Conservation (phyloP, 2,329 filamentous ascomycete species). For the Pseudocercospora fuligena region DNA sequence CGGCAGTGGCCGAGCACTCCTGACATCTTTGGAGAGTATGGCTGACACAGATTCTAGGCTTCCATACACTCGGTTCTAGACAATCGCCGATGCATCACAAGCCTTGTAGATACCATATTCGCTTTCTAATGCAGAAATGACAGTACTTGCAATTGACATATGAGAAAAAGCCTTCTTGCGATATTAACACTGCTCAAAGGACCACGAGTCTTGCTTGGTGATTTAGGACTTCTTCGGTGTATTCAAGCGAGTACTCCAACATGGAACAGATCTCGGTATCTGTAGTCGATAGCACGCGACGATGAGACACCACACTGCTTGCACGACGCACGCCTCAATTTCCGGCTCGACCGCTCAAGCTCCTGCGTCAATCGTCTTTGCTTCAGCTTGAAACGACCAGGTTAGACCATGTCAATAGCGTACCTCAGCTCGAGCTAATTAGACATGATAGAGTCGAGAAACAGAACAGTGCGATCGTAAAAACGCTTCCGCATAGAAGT, state of each 20-base stretch:
- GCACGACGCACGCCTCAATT: background rate
- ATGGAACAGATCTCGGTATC: background rate
- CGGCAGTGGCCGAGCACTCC: background rate
- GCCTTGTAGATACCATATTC: background rate
- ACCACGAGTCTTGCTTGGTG: background rate
- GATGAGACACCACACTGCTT: constrained; percentile 6
- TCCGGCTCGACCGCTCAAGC: constrained; percentile 4
- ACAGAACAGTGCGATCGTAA: background rate
- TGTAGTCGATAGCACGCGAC: constrained; percentile 1
- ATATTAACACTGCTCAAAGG: background rate
- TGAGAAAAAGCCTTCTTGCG: background rate
- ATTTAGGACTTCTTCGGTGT: background rate
- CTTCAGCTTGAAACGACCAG: constrained; percentile 10
- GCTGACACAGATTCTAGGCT: constrained; percentile 44
- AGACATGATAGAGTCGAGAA: background rate
- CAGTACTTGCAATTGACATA: background rate
- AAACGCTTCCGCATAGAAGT: background rate
- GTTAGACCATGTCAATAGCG: constrained; percentile 10
- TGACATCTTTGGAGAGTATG: background rate
- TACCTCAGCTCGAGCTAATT: constrained; percentile 8
- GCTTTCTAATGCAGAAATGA: background rate
- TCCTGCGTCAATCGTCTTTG: background rate
- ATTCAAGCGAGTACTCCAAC: background rate
- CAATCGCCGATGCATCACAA: background rate
- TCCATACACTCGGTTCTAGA: constrained; percentile 55